A percentile compares a stretch with the other conserved stretches of the same genome.
Evolutionary conservation across 2,329 filamentous ascomycete species (phyloP).

Genomic region (Geosmithia morbida): DNA sequence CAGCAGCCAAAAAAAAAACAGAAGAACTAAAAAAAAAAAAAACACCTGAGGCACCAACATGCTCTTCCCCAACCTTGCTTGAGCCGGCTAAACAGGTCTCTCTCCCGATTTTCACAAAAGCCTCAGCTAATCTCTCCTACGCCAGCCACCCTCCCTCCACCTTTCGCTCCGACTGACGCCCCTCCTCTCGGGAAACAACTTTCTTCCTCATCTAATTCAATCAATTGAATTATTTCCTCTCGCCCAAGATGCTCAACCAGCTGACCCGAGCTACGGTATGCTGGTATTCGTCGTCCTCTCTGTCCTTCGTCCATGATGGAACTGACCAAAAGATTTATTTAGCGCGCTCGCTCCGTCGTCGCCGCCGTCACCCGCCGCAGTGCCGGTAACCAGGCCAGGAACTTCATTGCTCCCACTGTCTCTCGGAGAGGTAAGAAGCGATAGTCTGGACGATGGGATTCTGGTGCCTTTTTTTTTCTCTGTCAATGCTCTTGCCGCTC

Average conservation of each 20-base stretch:
- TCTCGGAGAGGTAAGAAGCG: conserved; percentile 43
- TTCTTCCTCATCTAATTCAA: too few species aligned
- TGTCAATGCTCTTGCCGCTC: not conserved
- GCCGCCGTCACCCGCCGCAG: conserved; percentile 29
- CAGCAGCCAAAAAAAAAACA: not conserved
- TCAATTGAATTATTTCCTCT: too few species aligned
- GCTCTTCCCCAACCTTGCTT: conserved; percentile 6
- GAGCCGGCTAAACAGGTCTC: conserved; percentile 3
- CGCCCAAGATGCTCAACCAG: conserved; percentile 40
- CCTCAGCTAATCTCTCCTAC: conserved; percentile 12
- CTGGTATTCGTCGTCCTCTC: not conserved
- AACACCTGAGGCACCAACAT: conserved; percentile 12
- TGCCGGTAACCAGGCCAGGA: conserved; percentile 31
- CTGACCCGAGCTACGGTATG: conserved; percentile 42
- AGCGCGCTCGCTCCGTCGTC: conserved; percentile 36
- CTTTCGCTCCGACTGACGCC: conserved; percentile 6
- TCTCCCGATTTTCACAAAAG: conserved; percentile 31
- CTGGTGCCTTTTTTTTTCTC: not conserved
- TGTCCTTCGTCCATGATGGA: not conserved
- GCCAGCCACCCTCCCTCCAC: conserved; percentile 10
- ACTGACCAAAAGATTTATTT: conserved; percentile 20
- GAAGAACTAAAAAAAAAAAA: not conserved
- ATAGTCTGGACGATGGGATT: conserved; percentile 1
- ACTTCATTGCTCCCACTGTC: conserved; percentile 46
- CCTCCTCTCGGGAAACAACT: conserved; percentile 16